phyloP scores from a whole-genome alignment of 2,329 filamentous ascomycete genomes.

The Keithomyces neogunnii region DNA sequence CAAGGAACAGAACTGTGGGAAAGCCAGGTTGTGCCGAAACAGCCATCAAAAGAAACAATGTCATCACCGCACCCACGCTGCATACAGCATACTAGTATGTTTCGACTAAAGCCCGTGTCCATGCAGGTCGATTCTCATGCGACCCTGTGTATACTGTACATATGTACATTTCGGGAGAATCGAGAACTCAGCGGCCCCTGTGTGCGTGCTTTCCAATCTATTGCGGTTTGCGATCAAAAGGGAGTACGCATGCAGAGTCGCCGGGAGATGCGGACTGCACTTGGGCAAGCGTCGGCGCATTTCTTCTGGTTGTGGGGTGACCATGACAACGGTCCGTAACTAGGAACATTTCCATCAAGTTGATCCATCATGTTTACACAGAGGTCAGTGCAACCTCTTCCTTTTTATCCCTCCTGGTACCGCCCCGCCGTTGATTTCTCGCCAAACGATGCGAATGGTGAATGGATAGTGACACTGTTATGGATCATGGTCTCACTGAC shows the following conservation, averaged over 20 bases:
- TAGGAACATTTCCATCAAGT: neutral
- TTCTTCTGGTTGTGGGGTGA: too few species aligned
- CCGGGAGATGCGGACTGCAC: too few species aligned
- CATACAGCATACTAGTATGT: neutral
- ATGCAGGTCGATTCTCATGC: neutral
- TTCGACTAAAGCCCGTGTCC: neutral
- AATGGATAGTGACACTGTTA: neutral
- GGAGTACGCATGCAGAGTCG: too few species aligned
- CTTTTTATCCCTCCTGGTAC: neutral
- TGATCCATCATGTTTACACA: constrained; percentile 1
- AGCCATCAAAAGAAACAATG: neutral
- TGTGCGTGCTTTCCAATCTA: too few species aligned
- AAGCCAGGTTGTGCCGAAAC: neutral
- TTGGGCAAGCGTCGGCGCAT: too few species aligned
- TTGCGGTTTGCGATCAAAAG: too few species aligned
- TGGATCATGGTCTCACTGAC: neutral
- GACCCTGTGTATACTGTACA: neutral
- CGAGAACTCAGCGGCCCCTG: neutral
- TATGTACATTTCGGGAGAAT: neutral
- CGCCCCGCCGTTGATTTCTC: constrained; percentile 2
- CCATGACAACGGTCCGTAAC: too few species aligned
- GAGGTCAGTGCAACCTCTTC: constrained; percentile 4
- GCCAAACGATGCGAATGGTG: constrained; percentile 3
- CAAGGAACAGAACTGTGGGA: too few species aligned
- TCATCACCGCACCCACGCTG: neutral